Evolutionary conservation across 306 rosid genomes (phyloP).

Genomic region (Fragaria nilgerrensis): DNA sequence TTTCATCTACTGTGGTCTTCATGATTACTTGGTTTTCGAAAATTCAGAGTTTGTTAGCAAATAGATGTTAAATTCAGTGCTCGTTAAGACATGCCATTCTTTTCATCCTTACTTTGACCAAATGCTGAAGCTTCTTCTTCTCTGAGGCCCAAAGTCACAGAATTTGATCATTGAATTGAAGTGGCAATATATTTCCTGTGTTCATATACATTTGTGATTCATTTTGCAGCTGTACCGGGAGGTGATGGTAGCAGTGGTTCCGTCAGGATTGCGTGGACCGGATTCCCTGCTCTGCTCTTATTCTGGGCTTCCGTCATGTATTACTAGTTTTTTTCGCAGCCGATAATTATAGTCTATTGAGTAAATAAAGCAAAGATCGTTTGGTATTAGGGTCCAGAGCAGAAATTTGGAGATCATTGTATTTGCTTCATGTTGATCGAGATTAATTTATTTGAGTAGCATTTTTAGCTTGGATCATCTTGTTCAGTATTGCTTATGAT

Average conservation of each 20-base stretch:
- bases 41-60: not conserved
- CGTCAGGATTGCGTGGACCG: slow-evolving; percentile 37
- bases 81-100: not conserved
- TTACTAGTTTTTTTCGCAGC: slow-evolving; percentile 18
- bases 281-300: slow-evolving; percentile 40
- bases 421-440: slow-evolving; percentile 10
- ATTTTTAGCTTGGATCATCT: not conserved
- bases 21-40: not conserved
- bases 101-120: not conserved
- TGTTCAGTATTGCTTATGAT: not conserved
- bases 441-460: slow-evolving; percentile 29
- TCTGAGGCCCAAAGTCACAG: not conserved
- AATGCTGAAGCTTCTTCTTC: not conserved
- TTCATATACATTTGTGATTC: not conserved
- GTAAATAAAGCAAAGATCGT: slow-evolving; percentile 22
- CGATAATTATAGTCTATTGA: not conserved
- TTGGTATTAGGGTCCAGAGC: slow-evolving; percentile 5
- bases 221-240: slow-evolving; percentile 28
- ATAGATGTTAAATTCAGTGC: not conserved
- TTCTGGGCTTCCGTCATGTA: slow-evolving; percentile 40
- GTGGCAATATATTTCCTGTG: not conserved
- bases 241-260: slow-evolving; percentile 24
- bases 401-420: slow-evolving; percentile 13
- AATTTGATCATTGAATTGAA: not conserved
- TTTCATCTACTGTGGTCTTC: not conserved